A percentile compares a stretch with the other conserved stretches of the same genome.
These are phyloP conservation scores for Cercospora sesami DNA, from an alignment of 2,329 filamentous ascomycete genomes.

Conservation along the genomic window DNA sequence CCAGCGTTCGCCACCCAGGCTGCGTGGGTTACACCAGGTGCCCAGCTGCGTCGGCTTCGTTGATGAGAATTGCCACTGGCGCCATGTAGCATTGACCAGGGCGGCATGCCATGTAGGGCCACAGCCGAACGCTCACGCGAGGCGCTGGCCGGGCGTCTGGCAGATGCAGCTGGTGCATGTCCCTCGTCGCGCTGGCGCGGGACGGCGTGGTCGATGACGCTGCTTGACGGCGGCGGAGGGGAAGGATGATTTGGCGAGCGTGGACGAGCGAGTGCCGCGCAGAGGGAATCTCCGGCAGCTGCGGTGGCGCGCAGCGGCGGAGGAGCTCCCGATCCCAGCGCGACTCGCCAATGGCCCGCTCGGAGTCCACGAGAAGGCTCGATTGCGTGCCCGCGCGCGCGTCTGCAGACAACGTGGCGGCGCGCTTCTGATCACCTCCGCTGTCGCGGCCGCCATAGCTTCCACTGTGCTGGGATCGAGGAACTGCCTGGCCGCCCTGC, in stretches of 20 bases:
- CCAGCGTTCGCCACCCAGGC: background rate
- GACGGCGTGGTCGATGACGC: background rate
- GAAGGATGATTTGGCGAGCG: background rate
- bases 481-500: background rate
- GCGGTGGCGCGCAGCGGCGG: background rate
- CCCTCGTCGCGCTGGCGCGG: background rate
- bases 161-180: background rate
- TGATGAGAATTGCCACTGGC: background rate
- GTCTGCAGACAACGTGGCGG: background rate
- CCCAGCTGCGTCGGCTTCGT: too few relatives aligned
- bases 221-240: background rate
- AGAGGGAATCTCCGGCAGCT: background rate
- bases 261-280: background rate
- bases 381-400: slow-evolving; percentile 12
- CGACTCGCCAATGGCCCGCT: slow-evolving; percentile 4
- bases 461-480: slow-evolving; percentile 3
- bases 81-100: background rate
- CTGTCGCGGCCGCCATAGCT: background rate
- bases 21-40: background rate
- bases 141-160: background rate
- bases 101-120: background rate
- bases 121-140: background rate
- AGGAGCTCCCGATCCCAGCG: background rate
- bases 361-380: slow-evolving; percentile 16
- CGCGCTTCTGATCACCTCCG: background rate